Base-by-base conservation (phyloP, 441 rosid genomes). In the Euphorbia corollata region DNA sequence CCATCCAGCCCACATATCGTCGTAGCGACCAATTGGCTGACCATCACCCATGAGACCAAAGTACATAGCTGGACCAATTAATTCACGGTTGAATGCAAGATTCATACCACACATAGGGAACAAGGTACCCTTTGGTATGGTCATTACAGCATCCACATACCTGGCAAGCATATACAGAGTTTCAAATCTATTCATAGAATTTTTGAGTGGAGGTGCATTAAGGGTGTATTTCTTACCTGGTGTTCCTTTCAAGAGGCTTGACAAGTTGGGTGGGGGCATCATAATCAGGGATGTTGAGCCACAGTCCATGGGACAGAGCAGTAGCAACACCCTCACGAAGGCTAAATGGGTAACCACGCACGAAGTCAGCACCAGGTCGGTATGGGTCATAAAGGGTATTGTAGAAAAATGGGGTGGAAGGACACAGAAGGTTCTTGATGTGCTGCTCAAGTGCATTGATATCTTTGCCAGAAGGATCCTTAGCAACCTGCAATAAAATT, bases 51-150 rank as follows among this genome's bases (percentile, higher is more conserved):
- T 91, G 76, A 89, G 95, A 65, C 98, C 95, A 30, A 89, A 91
- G 84, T 91, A 91, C 95, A 91, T 87, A 55, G 86, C 92, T 34
- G 98, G 95, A 10, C 96, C 98, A 57, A 91, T 89, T 63, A 87
- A 78, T 51, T 91, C 95, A 64, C 96, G 94, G 87, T 91, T 87
- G 70, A 91, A 91, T 9, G 78, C 90, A 64, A 91, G 79, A 79
- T 91, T 91, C 98, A 91, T 91, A 4, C 96, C 96, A 30, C 96
- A 89, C 98, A 91, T 87, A n/a, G 96, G 98, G 80, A 87, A 91
- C 32, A 91, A 85, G 60, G 90, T 86, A 72, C 98, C 98, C 78
- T 89, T 89, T 23, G 98, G 96, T 41, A 91, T 79, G 39, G 96
- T 89, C 98, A 91, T 76, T 41, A 89, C 82, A 6, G 92, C 91